phyloP scores from a whole-genome alignment of 441 rosid species.

The Gossypium laxum region DNA sequence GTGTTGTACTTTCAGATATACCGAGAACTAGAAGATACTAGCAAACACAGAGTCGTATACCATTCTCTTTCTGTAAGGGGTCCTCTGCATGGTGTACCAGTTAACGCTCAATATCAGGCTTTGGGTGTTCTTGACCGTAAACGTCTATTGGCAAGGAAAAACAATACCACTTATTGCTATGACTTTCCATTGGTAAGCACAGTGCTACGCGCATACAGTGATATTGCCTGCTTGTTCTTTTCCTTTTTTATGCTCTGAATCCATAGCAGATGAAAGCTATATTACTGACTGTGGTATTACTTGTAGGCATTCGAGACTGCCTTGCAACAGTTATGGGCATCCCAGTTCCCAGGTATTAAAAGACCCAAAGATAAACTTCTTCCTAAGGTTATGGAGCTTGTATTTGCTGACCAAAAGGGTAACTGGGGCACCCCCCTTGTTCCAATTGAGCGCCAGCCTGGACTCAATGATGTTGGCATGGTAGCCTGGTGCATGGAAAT shows the following conservation, averaged over 20 bases:
- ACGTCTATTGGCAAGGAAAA: conserved; percentile 77
- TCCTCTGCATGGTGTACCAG: conserved; percentile 57
- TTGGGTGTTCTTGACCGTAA: conserved; percentile 67
- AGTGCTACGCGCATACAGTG: conserved; percentile 13
- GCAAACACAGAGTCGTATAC: conserved; percentile 46
- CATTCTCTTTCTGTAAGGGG: conserved; percentile 56
- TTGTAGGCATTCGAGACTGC: conserved; percentile 90
- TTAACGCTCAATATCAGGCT: conserved; percentile 62
- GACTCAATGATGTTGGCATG: conserved; percentile 91
- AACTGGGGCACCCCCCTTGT: conserved; percentile 67
- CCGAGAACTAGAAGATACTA: conserved; percentile 70
- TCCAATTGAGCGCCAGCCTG: conserved; percentile 52
- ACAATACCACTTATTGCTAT: conserved; percentile 88
- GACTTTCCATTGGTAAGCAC: conserved; percentile 85
- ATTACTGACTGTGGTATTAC: conserved; percentile 14
- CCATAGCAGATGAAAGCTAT: conserved; percentile 12
- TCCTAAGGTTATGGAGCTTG: conserved; percentile 63
- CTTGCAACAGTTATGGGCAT: conserved; percentile 66
- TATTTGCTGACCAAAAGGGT: conserved; percentile 60
- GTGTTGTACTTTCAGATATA: conserved; percentile 56
- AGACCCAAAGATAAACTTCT: conserved; percentile 44
- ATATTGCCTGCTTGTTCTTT: not conserved
- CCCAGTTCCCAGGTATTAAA: conserved; percentile 40
- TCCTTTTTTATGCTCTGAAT: not conserved
- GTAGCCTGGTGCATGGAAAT: conserved; percentile 94